Evolutionary conservation across 768 basidiomycete genomes (phyloP), one percentile per base, ranked within the genome.

Genomic region (Amanita polypyramis): DNA sequence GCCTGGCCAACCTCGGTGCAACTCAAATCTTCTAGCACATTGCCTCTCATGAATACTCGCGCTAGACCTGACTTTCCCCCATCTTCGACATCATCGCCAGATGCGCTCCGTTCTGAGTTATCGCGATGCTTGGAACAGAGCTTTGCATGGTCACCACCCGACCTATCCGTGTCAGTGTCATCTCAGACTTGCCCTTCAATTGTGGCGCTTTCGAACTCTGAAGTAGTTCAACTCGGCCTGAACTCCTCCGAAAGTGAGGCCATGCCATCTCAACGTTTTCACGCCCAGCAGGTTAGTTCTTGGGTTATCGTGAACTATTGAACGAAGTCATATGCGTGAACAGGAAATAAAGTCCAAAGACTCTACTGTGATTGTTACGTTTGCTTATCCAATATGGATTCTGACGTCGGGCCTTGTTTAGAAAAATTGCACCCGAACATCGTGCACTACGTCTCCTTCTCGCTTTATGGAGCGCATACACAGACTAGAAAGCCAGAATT

Each of bases 181-280:
- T 49, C 47, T 5, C 39, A 42, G n/a, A 49, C 29, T 23, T 30
- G 47, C 33, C 7, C 47, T 12, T 49, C 47, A 12, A 49, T 49
- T 20, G 32, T 40, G 9, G 39, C 47, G 14, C 47, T 49, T 42
- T 49, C 47, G 6, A n/a, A 39, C 0, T 49, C 47, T 2, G 47
- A 49, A 32, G 30, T 49, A 17, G 39, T 32, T 9, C n/a, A 35
- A 11, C 47, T 49, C 21, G 47, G 39, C 11, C 39, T 49, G n/a
- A 23, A 30, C 30, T 21, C 20, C n/a, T 49, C 34, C 15, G 29
- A 40, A 21, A 39, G 32, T 32, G 15, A 33, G 17, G 41, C 33
- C 6, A 32, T 23, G 8, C 29, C 35, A 33, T 49, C 40, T 21
- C 39, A 39, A 3, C n/a, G 19, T 20, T 25, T 27, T n/a, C 11